These are phyloP conservation scores for Candida morakotiae DNA, from an alignment of 805 yeast species.

Conservation along the genomic window DNA sequence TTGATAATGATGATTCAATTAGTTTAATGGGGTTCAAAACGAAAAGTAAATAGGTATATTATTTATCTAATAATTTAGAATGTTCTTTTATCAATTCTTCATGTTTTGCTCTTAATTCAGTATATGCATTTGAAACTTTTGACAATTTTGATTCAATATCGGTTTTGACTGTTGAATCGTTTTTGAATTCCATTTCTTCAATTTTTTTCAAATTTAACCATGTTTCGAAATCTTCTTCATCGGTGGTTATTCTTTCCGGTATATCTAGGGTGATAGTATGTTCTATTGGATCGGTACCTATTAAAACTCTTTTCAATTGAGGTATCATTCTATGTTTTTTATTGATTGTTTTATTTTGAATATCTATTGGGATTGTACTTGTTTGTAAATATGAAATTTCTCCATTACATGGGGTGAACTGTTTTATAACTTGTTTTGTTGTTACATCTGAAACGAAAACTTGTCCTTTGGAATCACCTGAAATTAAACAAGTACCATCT, in stretches of 20 bases:
- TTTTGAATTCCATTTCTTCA: conserved; percentile 52
- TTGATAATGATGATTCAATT: conserved; percentile 28
- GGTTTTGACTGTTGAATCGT: conserved; percentile 30
- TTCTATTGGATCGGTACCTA: conserved; percentile 31
- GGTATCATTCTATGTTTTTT: conserved; percentile 51
- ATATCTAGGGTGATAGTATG: conserved; percentile 43
- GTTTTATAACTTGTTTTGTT: conserved; percentile 63
- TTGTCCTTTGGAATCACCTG: conserved; percentile 74
- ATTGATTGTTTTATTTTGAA: conserved; percentile 15
- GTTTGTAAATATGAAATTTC: conserved; percentile 29
- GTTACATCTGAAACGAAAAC: conserved; percentile 64
- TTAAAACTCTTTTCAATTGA: conserved; percentile 56
- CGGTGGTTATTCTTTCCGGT: conserved; percentile 2
- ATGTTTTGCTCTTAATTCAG: conserved; percentile 54
- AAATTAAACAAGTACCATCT: conserved; percentile 69
- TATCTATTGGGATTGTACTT: conserved; percentile 15
- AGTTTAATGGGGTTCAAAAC: conserved; percentile 52
- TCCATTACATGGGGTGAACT: conserved; percentile 41
- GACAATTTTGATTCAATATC: conserved; percentile 30
- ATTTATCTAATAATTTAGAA: conserved; percentile 27
- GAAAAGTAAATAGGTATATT: neutral
- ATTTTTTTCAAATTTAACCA: conserved; percentile 47
- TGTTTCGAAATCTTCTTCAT: conserved; percentile 32
- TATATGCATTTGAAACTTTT: conserved; percentile 55
- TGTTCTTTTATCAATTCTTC: conserved; percentile 55